Conservation (phyloP, 73 alveolate genomes). For the Durusdinium trenchii region DNA sequence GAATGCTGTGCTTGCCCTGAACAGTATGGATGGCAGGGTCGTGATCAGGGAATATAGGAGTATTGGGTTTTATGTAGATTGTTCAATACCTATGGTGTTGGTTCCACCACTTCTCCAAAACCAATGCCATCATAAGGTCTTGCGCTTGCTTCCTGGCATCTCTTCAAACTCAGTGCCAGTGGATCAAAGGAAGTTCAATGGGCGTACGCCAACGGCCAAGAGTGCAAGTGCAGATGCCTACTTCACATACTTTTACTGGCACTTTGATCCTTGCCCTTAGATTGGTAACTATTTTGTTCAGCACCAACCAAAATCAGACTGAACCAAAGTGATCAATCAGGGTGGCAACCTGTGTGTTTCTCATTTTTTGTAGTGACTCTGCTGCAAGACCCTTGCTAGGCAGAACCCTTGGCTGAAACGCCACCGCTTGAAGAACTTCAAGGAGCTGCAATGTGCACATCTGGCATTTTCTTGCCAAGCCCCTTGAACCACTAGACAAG, state of each 20-base stretch:
- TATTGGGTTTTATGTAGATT: background rate
- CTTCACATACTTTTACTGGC: conserved; percentile 1
- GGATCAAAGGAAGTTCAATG: conserved; percentile 8
- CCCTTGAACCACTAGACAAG: background rate
- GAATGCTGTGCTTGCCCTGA: background rate
- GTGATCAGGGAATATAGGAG: background rate
- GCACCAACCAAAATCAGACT: background rate
- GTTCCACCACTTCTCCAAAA: background rate
- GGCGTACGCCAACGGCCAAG: background rate
- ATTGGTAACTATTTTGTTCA: background rate
- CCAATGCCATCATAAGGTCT: background rate
- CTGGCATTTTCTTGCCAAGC: conserved; percentile 32
- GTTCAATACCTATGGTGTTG: too few species aligned
- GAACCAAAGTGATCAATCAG: too few species aligned
- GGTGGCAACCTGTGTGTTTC: too few species aligned
- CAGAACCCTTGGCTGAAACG: conserved; percentile 43
- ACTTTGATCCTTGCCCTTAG: background rate
- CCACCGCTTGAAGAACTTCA: conserved; percentile 15
- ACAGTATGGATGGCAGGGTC: background rate
- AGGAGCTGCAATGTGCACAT: conserved; percentile 42
- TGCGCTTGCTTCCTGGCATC: background rate
- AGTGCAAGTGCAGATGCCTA: background rate
- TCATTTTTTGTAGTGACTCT: background rate
- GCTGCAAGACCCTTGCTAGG: background rate
- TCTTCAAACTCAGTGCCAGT: background rate